A percentile compares a stretch with the other conserved stretches of the same genome.
Conservation (phyloP, 2,329 filamentous ascomycete species). For the Fusarium irregulare region DNA sequence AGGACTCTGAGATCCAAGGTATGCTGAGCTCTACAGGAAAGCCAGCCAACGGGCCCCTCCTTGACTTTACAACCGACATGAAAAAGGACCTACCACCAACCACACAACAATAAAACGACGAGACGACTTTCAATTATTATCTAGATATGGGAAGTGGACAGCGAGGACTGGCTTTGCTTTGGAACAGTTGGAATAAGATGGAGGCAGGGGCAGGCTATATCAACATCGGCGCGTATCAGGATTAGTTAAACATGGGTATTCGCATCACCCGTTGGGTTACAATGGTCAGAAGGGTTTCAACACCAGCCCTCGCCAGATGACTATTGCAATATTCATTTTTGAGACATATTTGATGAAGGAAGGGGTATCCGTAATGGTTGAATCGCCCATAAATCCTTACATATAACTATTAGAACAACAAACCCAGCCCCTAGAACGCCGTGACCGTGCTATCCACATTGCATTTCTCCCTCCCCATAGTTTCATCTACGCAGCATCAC, state of each 20-base stretch:
- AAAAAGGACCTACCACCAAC: slow-evolving; percentile 60
- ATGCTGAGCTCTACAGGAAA: slow-evolving; percentile 62
- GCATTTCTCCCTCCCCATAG: slow-evolving; percentile 24
- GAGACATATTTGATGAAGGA: slow-evolving; percentile 32
- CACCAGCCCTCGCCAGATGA: slow-evolving; percentile 36
- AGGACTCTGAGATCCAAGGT: slow-evolving; percentile 54
- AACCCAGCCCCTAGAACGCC: slow-evolving; percentile 45
- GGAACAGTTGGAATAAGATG: slow-evolving; percentile 34
- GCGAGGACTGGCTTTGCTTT: slow-evolving; percentile 33
- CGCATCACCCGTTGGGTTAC: slow-evolving; percentile 41
- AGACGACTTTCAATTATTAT: slow-evolving; percentile 24
- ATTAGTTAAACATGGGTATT: slow-evolving; percentile 44
- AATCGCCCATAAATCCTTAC: slow-evolving; percentile 32
- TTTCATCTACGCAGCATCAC: slow-evolving; percentile 11
- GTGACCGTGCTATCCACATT: slow-evolving; percentile 32
- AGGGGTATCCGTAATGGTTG: slow-evolving; percentile 35
- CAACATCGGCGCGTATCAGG: slow-evolving; percentile 44
- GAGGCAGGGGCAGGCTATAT: slow-evolving; percentile 38
- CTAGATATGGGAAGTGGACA: slow-evolving; percentile 29
- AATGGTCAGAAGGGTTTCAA: slow-evolving; percentile 47
- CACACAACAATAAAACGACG: slow-evolving; percentile 40
- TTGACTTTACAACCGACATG: slow-evolving; percentile 68
- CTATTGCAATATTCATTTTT: slow-evolving; percentile 20
- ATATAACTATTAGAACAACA: slow-evolving; percentile 36
- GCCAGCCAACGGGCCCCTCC: slow-evolving; percentile 60